phyloP scores from a whole-genome alignment of 192 early-diverging fungal genomes.

The Coemansia erecta region DNA sequence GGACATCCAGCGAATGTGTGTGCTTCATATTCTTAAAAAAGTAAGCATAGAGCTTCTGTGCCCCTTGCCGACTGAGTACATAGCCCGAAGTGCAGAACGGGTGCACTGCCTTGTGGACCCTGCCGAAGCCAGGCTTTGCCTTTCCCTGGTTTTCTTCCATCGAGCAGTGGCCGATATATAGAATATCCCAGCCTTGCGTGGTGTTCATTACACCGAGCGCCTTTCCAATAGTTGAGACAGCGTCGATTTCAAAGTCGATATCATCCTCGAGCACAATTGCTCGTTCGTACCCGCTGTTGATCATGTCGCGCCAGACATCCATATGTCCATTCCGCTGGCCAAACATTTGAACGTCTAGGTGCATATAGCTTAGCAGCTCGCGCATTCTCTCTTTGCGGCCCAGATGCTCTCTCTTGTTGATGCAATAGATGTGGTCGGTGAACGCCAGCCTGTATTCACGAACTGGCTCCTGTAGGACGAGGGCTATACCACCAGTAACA shows the following conservation, averaged over 20 bases:
- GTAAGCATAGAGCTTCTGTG: slow-evolving; percentile 42
- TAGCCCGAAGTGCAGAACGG: slow-evolving; percentile 55
- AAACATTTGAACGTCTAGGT: slow-evolving; percentile 30
- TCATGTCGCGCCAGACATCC: slow-evolving; percentile 46
- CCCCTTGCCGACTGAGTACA: slow-evolving; percentile 40
- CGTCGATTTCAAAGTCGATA: slow-evolving; percentile 49
- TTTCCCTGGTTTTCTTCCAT: slow-evolving; percentile 35
- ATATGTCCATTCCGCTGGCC: slow-evolving; percentile 24
- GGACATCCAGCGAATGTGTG: slow-evolving; percentile 39
- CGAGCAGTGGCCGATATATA: slow-evolving; percentile 53
- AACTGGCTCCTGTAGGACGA: slow-evolving; percentile 10
- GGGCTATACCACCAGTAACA: not conserved
- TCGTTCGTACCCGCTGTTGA: slow-evolving; percentile 26
- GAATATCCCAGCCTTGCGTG: slow-evolving; percentile 41
- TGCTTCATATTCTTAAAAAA: slow-evolving; percentile 21
- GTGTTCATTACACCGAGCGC: slow-evolving; percentile 12
- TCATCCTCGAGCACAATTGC: slow-evolving; percentile 54
- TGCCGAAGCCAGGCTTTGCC: not conserved
- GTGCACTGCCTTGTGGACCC: slow-evolving; percentile 21
- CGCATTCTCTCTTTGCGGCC: slow-evolving; percentile 39
- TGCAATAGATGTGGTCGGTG: slow-evolving; percentile 49
- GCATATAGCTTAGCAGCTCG: slow-evolving; percentile 36
- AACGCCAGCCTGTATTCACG: slow-evolving; percentile 21
- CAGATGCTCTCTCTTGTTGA: slow-evolving; percentile 18
- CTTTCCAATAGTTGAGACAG: slow-evolving; percentile 12